Evolutionary conservation across 805 yeast species (phyloP), one percentile per base, ranked within the genome.

Genomic region (Priceomyces haplophilus): DNA sequence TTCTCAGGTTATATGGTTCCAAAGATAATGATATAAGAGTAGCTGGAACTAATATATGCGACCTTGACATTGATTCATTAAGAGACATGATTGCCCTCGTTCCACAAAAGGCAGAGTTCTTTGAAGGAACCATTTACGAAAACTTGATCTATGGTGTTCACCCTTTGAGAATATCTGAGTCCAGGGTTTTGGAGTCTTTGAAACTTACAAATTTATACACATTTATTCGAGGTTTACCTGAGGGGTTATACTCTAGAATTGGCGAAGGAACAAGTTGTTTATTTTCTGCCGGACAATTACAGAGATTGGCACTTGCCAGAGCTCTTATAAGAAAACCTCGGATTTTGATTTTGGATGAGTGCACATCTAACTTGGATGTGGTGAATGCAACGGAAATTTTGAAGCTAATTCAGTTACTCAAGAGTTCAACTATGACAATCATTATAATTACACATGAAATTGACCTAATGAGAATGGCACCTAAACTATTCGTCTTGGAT

Each of bases 231-330:
- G 55, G 73, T 0, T 66, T 87, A 8, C 81, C 85, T 0, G 65
- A 75, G 1, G 84, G 85, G 0, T 55, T 88, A 16, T 69, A 80
- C 31, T 78, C 96, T 0, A 54, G 62, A 11, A 65, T 91, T 18
- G 76, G 72, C 13, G 63, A 64, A 17, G 57, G 70, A 2, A 55
- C 64, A 7, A 61, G 67, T 11, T 49, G 69, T 1, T 51, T 78
- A 34, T 61, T 91, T 1, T 89, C 97, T 1, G 95, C 96, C 20
- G 99, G 99, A 2, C 98, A 93, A 59, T 72, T 84, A 7, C 98
- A 93, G 58, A 66, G 97, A 43, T 58, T 93, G 1, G 82, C 93
- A 0, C 79, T 93, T 40, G 96, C 91, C 0, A 72, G 98, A 39
- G 93, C 96, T 0, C 48, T 93, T 3, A 44, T 90, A 3, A 64